These are phyloP conservation scores for Hygrophila difformis DNA, from an alignment of 257 asterid genomes.

Conservation along the genomic window DNA sequence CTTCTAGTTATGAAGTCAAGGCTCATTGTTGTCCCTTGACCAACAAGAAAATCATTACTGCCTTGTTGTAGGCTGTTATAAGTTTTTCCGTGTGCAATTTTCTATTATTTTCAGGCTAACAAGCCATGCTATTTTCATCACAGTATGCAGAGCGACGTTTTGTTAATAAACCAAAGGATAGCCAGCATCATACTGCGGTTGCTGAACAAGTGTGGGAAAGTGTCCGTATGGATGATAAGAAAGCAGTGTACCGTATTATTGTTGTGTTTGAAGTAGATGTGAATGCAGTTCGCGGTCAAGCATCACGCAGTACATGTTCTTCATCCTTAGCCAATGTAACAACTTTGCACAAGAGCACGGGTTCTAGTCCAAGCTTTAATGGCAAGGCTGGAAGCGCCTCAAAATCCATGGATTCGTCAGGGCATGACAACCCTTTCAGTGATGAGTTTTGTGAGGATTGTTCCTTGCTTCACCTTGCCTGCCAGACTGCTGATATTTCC, in stretches of 20 bases:
- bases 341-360: constrained; percentile 26
- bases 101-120: too few relatives aligned
- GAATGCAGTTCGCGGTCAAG: constrained; percentile 52
- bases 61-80: too few relatives aligned
- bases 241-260: constrained; percentile 76
- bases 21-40: too few relatives aligned
- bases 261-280: constrained; percentile 56
- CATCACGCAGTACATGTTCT: constrained; percentile 30
- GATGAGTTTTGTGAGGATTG: constrained; percentile 51
- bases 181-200: constrained; percentile 42
- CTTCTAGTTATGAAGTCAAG: too few relatives aligned
- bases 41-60: too few relatives aligned
- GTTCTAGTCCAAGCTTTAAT: constrained; percentile 24
- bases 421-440: constrained; percentile 18
- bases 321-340: constrained; percentile 29
- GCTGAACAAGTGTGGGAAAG: constrained; percentile 78
- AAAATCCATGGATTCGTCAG: constrained; percentile 26
- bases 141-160: constrained; percentile 78
- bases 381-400: constrained; percentile 31
- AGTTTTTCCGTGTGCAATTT: background rate
- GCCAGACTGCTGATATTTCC: constrained; percentile 79
- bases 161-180: constrained; percentile 47
- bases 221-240: constrained; percentile 63
- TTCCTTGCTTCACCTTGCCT: constrained; percentile 84
- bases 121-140: too few relatives aligned